Base-by-base conservation (phyloP, 1,139 yeast genomes). In the Williopsis jadinii region DNA sequence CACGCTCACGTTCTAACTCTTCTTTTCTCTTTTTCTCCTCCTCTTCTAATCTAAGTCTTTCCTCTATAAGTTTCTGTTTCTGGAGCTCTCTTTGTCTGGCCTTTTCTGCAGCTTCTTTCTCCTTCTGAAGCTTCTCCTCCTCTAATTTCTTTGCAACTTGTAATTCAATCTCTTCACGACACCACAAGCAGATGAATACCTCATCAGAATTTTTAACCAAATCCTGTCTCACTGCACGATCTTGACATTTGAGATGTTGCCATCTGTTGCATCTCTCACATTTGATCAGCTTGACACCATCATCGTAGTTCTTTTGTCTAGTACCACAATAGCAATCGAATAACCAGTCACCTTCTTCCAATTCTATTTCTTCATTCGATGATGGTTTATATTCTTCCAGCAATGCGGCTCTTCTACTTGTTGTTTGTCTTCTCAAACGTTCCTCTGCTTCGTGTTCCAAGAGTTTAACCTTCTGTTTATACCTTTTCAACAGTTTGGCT, bases 291-390 rank as follows among this genome's bases (percentile, higher is more conserved):
- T 60, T 55, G 30, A 52, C 58, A 8, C 68, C 68, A 43, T 65
- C 70, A 37, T 67, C 71, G 46, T 60, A 64, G 47, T 66, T 66
- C 35, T 57, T 58, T 32, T 69, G 68, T 41, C 56, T 54, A 11
- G 58, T 55, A 11, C 71, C 71, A 47, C 72, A 67, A 31, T 53
- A 47, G 44, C 72, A 67, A 42, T 67, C 70, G 52, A 67, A 67
- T 30, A 58, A 52, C 71, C 71, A 67, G 11, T 54, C 56, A 31
- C 50, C 54, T 39, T 51, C 55, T 3, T 41, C 52, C 5, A 54
- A 38, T 34, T 53, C 52, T 37, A 52, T 40, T 9, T 41, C 47
- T 5, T 46, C 49, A 14, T 43, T 24, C 8, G 41, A 37, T 3
- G 45, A 40, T 5, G 46, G 43, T 8, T 39, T 38, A 14, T 44